Evolutionary conservation across 2,329 filamentous ascomycete genomes (phyloP), one percentile per base, ranked within the genome.

Genomic region (Fusarium pseudonygamai): DNA sequence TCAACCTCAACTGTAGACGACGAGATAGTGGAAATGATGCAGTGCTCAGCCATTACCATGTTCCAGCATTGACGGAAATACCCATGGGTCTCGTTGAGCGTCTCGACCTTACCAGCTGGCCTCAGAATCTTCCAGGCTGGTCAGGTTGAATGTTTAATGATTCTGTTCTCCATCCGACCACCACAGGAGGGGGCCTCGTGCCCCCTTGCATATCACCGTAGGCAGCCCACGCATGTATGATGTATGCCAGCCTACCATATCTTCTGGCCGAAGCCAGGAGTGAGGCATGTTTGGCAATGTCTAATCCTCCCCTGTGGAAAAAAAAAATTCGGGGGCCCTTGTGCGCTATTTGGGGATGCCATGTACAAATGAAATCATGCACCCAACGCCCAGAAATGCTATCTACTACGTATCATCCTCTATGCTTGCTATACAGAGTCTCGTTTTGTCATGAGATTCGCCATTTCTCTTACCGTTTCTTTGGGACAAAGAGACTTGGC

Each of bases 401-500:
- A 36, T 32, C 46, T 59, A 39, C 55, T 50, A 58, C 50, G 32
- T 57, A 63, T 67, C 37, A 42, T 56, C 46, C 49, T 62, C 39
- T 69, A 76, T 62, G 36, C 28, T 50, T 57, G 67, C 65, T 60
- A 37, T 67, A 64, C 67, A 68, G 40, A 46, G 47, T 45, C 36
- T 65, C 61, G 36, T 49, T 30, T 50, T 46, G 34, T 57, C 49
- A 34, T 45, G 49, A 14, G n/a, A n/a, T 40, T 55, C 67, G 81
- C 28, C 79, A 80, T 59, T 79, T 83, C 71, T 82, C 39, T 55
- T 67, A 81, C 28, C 80, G 80, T 59, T 79, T 83, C 71, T 82
- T 82, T 55, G 83, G 81, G 26, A 87, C 84, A 64, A 87, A 86
- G 20, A 84, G 83, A 67, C 85, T 85, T 6, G 81, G 81, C n/a